Conservation (phyloP, 306 rosid genomes). For the Lathyrus aphaca region DNA sequence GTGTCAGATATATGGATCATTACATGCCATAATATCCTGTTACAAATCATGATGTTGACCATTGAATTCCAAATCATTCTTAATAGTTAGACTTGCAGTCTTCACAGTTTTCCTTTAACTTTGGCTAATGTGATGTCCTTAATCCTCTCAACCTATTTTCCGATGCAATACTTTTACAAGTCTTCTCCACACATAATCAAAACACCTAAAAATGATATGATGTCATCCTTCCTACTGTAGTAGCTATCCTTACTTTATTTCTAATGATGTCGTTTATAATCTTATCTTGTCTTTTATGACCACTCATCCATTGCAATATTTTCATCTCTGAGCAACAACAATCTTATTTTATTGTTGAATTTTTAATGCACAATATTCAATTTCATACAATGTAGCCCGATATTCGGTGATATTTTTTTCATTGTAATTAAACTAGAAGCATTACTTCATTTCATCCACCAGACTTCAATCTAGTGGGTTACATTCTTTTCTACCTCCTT, state of each 20-base stretch:
- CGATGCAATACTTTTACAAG: no score
- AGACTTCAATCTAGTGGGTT: neutral
- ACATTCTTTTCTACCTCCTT: neutral
- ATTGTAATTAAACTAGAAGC: neutral
- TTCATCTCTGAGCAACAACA: neutral
- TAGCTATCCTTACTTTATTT: neutral
- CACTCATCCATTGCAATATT: neutral
- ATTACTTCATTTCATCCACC: neutral
- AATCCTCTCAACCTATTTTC: neutral
- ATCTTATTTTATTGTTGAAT: neutral
- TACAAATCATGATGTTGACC: neutral
- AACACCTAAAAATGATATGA: no score
- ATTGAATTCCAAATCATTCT: neutral
- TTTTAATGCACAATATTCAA: neutral
- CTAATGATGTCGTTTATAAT: neutral
- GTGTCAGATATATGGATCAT: neutral
- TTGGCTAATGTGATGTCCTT: neutral
- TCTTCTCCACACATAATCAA: no score
- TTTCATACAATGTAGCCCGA: neutral
- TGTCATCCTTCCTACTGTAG: neutral
- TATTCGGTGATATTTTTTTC: neutral
- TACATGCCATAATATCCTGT: neutral
- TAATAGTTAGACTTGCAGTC: neutral
- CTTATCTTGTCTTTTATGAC: neutral
- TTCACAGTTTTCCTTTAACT: neutral